Conservation (phyloP, 441 rosid genomes). For the Jatropha podagrica region DNA sequence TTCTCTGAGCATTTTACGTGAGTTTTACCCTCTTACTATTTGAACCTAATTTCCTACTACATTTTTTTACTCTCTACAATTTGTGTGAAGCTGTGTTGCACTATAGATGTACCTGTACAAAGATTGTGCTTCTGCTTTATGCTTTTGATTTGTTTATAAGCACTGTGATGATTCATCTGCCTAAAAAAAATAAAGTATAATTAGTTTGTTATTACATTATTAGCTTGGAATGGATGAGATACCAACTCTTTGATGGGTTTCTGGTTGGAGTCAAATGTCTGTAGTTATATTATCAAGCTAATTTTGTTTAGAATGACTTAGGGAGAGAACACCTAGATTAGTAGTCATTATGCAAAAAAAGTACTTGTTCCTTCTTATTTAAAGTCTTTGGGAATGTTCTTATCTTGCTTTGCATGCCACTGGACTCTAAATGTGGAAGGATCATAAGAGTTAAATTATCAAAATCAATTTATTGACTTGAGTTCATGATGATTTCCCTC, state of each 20-base stretch:
- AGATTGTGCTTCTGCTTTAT: background rate
- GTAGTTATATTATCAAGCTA: too few species aligned
- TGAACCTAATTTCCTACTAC: background rate
- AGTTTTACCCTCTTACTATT: conserved; percentile 28
- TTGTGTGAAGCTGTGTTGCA: background rate
- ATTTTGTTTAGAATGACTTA: too few species aligned
- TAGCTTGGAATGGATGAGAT: background rate
- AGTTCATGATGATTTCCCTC: background rate
- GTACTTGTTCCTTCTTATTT: too few species aligned
- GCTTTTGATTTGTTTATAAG: background rate
- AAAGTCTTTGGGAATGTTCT: background rate
- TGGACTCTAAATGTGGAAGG: background rate
- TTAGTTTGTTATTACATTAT: background rate
- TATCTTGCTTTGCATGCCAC: background rate
- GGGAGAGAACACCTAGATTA: too few species aligned
- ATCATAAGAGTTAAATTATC: background rate
- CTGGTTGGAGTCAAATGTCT: background rate
- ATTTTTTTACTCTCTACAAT: background rate
- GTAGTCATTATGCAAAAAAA: too few species aligned
- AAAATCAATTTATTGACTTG: background rate
- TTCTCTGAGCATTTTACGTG: conserved; percentile 97
- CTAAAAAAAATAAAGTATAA: background rate
- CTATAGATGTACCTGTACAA: background rate
- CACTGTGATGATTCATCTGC: too few species aligned
- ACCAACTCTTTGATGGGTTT: background rate